Percentiles rank a stretch among this genome's conserved stretches.
phyloP scores from a whole-genome alignment of 164 flowering plant species.

The Magnolia kwangsiensis region DNA sequence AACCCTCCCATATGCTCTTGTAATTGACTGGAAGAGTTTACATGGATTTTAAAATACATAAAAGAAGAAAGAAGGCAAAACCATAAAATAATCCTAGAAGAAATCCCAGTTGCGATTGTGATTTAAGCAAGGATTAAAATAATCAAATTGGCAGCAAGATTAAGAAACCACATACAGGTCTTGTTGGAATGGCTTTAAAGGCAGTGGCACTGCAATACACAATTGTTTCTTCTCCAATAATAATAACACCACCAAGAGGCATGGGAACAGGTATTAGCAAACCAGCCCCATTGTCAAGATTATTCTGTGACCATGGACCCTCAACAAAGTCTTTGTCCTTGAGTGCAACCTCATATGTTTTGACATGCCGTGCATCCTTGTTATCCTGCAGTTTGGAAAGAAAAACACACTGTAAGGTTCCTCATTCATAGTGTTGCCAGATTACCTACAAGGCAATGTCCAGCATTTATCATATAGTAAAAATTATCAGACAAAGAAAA shows the following conservation, averaged over 20 bases:
- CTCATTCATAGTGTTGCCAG: background rate
- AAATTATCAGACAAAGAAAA: too few relatives aligned
- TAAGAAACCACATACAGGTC: conserved; percentile 55
- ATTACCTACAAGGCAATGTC: background rate
- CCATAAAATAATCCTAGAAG: background rate
- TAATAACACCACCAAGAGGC: conserved; percentile 93
- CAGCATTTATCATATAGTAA: too few relatives aligned
- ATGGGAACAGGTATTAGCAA: conserved; percentile 91
- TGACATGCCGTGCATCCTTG: conserved; percentile 93
- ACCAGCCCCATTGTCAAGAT: conserved; percentile 96
- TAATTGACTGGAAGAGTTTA: conserved; percentile 63
- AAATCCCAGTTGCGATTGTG: background rate
- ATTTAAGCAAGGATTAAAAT: too few relatives aligned
- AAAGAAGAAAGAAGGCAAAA: background rate
- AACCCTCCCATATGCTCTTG: conserved; percentile 92
- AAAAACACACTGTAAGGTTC: background rate
- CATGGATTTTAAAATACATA: background rate
- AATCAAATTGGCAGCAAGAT: background rate
- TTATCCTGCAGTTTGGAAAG: conserved; percentile 64
- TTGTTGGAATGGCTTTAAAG: conserved; percentile 89
- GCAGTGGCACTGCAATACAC: conserved; percentile 86
- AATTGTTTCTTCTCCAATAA: conserved; percentile 96
- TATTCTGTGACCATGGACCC: conserved; percentile 96
- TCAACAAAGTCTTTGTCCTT: conserved; percentile 96
- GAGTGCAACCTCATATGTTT: conserved; percentile 87